Base-by-base conservation (phyloP, 768 basidiomycete species). In the Suillus discolor region DNA sequence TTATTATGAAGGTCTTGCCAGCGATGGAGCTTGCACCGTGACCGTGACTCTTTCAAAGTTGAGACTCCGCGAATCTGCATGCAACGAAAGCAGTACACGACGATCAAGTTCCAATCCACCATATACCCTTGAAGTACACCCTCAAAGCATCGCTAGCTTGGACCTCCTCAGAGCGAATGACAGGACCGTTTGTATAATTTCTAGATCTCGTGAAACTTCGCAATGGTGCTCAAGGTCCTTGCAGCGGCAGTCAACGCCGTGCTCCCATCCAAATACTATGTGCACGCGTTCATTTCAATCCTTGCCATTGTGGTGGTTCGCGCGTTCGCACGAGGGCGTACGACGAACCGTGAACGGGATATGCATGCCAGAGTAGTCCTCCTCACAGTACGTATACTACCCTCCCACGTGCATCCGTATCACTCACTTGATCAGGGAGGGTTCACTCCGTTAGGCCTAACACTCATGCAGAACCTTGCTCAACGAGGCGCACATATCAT, bases 401-500 rank as follows among this genome's bases (percentile, higher is more conserved):
- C 61, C 41, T 7, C 44, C 57, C 2, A 9, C 2, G 11, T 57
- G 20, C 3, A 28, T 61, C 61, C 34, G 11, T 61, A 16, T 16
- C 53, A 28, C 6, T 62, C 57, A 45, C n/a, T 38, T 45, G 28
- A 62, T 25, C 67, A 93, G 91, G 92, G 92, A 44, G 91, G 82
- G 0, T 91, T 94, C 69, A 90, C 91, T 3, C 47, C 47, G n/a
- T 47, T 47, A 13, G 47, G 47, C 47, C 11, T 23, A 47, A 23
- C 12, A 5, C 47, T 93, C 0, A 74, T 93, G 11, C 86, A 90
- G 63, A 78, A 78, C 3, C 78, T 96, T 11, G 92, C 94, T 1
- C 77, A 84, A 57, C 85, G 90, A 51, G 94, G 94, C 15, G 92
- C 92, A 18, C 91, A 92, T 68, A 78, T 95, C 65, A 90, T 96